Percentiles rank a stretch among this genome's conserved stretches.
These are phyloP conservation scores for Ophiorrhiza pumila DNA, from an alignment of 257 asterid genomes.

Conservation along the genomic window DNA sequence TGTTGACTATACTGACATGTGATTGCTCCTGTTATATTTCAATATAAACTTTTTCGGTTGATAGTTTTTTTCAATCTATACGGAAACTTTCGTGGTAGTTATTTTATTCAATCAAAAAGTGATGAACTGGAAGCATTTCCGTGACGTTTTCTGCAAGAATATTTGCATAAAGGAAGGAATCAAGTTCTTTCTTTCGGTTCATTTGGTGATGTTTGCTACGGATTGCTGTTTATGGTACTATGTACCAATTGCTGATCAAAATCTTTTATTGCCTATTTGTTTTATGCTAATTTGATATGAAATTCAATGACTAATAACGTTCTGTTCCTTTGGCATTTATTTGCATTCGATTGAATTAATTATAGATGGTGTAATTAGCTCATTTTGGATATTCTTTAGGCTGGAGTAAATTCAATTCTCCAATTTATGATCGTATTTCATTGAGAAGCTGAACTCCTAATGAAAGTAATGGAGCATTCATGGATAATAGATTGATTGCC, in stretches of 20 bases:
- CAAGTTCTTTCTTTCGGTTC: not conserved
- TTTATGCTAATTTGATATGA: slow-evolving; percentile 2
- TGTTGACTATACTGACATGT: no score
- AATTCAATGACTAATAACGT: not conserved
- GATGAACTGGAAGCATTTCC: not conserved
- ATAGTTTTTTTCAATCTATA: no score
- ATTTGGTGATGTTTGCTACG: not conserved
- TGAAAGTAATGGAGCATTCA: slow-evolving; percentile 12
- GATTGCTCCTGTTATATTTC: no score
- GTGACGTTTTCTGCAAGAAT: not conserved
- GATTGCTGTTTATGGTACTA: not conserved
- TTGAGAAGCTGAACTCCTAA: not conserved
- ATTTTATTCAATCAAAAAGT: no score
- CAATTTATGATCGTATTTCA: not conserved
- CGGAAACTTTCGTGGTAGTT: no score
- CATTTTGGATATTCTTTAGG: slow-evolving; percentile 8
- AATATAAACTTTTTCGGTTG: no score
- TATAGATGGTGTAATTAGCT: slow-evolving; percentile 1
- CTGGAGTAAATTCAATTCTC: not conserved
- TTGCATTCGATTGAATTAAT: slow-evolving; percentile 17
- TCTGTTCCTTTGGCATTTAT: slow-evolving; percentile 14
- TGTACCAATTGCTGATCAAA: not conserved
- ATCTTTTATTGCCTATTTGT: not conserved
- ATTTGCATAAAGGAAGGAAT: not conserved
- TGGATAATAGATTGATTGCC: no score